Evolutionary conservation across 2,329 filamentous ascomycete genomes (phyloP), one percentile per base, ranked within the genome.

Genomic region (Penicillium italicum): DNA sequence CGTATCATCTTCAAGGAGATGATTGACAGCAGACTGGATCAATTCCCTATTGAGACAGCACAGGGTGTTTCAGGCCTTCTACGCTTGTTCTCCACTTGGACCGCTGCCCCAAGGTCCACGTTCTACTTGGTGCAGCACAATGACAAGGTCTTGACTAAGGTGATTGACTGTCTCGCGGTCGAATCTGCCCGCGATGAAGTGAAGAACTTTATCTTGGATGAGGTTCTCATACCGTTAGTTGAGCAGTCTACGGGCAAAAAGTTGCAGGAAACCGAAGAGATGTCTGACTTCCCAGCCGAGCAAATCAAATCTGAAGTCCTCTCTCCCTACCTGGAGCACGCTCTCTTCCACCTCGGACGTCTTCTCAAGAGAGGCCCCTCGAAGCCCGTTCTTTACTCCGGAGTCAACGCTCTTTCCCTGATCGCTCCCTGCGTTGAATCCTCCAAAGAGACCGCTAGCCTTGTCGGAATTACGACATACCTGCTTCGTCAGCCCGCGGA

Each of bases 11-110:
- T 94, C 50, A 77, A 82, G 28, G 87, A 96, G 67, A 77, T 95
- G 26, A 80, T 99, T 43, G 85, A 84, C 49, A 90, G 90, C 18
- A 83, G 91, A 61, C 78, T 97, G 18, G 82, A 87, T 2, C 90
- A 89, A 55, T 83, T 99, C 51, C 85, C 91, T 0, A 79, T 83
- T 5, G 94, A 99, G 75, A 96, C 90, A 41, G 89, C 91, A 0
- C 92, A 99, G 69, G 90, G 91, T 14, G 80, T 97, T 8, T 97
- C 94, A 3, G 89, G 87, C 16, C 82, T 91, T 38, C 81, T 97
- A 58, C 86, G 87, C 59, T 79, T 99, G 5, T 85, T 99, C 60
- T 85, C 85, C 4, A 89, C 88, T 1, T 96, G 93, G 89, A 87
- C 90, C 4, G 82, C 82, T 55, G 81, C 87, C 22, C 79, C 84